Conservation (phyloP, 352 stramenopile genomes). For the Thalassiosira exigua region DNA sequence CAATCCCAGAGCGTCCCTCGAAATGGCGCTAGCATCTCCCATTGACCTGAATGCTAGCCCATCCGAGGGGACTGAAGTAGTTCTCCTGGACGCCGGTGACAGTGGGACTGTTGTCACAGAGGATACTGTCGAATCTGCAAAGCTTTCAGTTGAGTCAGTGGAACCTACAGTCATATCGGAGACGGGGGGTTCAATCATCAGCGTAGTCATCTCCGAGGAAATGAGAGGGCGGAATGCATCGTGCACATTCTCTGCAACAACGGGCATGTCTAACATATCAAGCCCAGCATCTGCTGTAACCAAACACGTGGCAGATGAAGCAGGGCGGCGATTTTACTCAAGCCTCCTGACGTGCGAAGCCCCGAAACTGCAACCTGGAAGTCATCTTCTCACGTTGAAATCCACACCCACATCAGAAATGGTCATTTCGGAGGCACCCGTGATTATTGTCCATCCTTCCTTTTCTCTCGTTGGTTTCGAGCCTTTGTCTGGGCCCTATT, state of each 20-base stretch:
- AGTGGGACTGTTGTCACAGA: too few species aligned
- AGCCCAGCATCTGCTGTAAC: conserved; percentile 11
- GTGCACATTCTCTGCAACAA: conserved; percentile 24
- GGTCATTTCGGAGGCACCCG: conserved; percentile 6
- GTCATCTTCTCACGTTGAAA: conserved; percentile 30
- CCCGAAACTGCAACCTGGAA: conserved; percentile 14
- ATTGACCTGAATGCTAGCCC: too few species aligned
- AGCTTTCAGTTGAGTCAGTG: too few species aligned
- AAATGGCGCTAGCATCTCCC: too few species aligned
- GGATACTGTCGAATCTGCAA: too few species aligned
- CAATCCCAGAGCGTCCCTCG: not conserved
- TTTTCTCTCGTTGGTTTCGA: conserved; percentile 23
- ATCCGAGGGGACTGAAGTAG: too few species aligned
- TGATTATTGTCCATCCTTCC: conserved; percentile 12
- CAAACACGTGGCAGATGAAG: conserved; percentile 5
- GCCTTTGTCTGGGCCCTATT: conserved; percentile 14
- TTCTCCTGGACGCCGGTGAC: too few species aligned
- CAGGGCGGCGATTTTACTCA: too few species aligned
- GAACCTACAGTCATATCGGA: conserved; percentile 31
- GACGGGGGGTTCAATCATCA: conserved; percentile 26
- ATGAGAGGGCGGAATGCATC: not conserved
- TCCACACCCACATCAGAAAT: not conserved
- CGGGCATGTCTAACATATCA: not conserved
- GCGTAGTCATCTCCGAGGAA: conserved; percentile 4
- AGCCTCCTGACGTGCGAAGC: conserved; percentile 21